phyloP scores from a whole-genome alignment of 352 stramenopile genomes.

The Globisporangium cederbergense region DNA sequence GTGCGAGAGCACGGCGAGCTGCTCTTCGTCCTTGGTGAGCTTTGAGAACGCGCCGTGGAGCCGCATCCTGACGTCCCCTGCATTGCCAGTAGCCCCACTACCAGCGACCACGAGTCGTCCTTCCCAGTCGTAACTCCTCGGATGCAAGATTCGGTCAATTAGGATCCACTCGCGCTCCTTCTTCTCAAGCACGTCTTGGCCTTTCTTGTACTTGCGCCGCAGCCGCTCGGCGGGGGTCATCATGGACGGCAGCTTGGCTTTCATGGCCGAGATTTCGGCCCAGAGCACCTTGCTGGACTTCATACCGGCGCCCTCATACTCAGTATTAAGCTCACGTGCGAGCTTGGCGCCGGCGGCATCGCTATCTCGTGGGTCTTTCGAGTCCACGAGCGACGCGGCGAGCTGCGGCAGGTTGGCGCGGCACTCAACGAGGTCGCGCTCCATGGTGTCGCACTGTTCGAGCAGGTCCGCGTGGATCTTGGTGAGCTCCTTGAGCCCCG shows the following conservation, averaged over 20 bases:
- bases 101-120: conserved; percentile 24
- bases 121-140: conserved; percentile 69
- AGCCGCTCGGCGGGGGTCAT: conserved; percentile 71
- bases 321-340: conserved; percentile 51
- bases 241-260: conserved; percentile 71
- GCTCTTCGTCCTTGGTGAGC: conserved; percentile 65
- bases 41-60: conserved; percentile 45
- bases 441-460: conserved; percentile 56
- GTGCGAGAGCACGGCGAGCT: conserved; percentile 52
- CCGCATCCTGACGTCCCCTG: conserved; percentile 23
- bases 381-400: conserved; percentile 38
- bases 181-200: conserved; percentile 49
- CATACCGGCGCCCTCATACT: conserved; percentile 49
- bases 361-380: conserved; percentile 17
- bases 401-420: conserved; percentile 47
- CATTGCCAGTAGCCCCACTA: background rate
- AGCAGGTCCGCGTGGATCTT: conserved; percentile 62
- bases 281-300: conserved; percentile 63
- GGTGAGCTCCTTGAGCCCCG: conserved; percentile 59
- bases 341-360: conserved; percentile 54
- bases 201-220: conserved; percentile 81
- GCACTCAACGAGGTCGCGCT: conserved; percentile 49
- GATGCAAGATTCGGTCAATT: conserved; percentile 65
- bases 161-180: conserved; percentile 78
- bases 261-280: conserved; percentile 72